Evolutionary conservation across 176 grass and related monocot genomes (phyloP).

Genomic region (Eremochloa ophiuroides): DNA sequence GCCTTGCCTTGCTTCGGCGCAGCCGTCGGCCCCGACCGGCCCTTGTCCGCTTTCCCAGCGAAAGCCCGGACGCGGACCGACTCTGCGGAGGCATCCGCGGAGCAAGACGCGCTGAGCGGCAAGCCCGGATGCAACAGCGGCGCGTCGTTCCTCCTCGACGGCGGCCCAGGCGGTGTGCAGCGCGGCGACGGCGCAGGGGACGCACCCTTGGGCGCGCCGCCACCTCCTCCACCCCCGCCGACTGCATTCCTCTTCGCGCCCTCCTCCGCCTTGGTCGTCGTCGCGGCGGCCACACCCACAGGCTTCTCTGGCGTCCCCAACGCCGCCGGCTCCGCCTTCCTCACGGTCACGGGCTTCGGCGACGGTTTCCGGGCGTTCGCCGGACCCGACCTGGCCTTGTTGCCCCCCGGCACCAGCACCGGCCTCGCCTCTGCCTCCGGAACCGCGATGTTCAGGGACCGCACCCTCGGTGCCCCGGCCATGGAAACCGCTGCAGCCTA

Average conservation of each 20-base stretch:
- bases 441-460: conserved; percentile 60
- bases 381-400: conserved; percentile 47
- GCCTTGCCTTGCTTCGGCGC: conserved; percentile 46
- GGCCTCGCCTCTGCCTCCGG: conserved; percentile 57
- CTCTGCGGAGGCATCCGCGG: conserved; percentile 64
- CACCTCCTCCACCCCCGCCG: neutral
- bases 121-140: conserved; percentile 41
- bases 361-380: conserved; percentile 47
- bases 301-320: conserved; percentile 21
- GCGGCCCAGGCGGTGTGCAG: conserved; percentile 15
- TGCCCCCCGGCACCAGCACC: conserved; percentile 80
- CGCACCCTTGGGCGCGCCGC: conserved; percentile 20
- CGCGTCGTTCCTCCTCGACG: conserved; percentile 47
- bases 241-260: conserved; percentile 15
- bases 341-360: conserved; percentile 39
- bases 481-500: conserved; percentile 46
- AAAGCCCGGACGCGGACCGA: conserved; percentile 46
- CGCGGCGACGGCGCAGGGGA: conserved; percentile 10
- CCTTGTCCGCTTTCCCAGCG: conserved; percentile 38
- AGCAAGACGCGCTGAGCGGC: conserved; percentile 66
- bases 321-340: conserved; percentile 26
- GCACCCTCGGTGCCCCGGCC: conserved; percentile 69
- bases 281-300: neutral
- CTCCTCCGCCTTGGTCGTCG: conserved; percentile 26
- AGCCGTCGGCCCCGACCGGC: conserved; percentile 10